These are phyloP conservation scores for Penicillium canariense DNA, from an alignment of 495 filamentous ascomycete genomes.

Conservation along the genomic window DNA sequence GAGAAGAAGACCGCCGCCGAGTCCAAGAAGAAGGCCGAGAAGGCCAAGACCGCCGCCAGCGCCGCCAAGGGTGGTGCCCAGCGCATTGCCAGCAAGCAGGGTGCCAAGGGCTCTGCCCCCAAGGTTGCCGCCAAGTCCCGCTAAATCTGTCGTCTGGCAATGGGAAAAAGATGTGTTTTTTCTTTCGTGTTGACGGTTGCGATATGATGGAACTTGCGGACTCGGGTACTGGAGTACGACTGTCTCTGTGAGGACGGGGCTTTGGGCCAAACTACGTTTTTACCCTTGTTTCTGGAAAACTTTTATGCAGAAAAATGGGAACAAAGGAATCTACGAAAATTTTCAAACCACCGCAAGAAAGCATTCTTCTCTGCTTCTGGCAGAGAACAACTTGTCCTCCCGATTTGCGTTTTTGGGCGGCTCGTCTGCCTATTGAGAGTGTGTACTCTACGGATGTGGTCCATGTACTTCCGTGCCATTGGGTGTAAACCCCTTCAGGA, in stretches of 20 bases:
- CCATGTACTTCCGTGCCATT: too few species aligned
- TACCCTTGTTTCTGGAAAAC: conserved; percentile 30
- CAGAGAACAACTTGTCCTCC: neutral
- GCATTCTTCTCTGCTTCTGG: neutral
- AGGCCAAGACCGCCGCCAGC: conserved; percentile 87
- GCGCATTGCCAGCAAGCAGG: conserved; percentile 92
- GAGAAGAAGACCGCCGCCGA: conserved; percentile 88
- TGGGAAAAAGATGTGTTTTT: conserved; percentile 23
- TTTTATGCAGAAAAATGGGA: conserved; percentile 36
- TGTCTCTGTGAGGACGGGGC: conserved; percentile 24
- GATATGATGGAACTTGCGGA: conserved; percentile 34
- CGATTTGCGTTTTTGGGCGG: too few species aligned
- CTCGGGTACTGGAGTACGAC: conserved; percentile 21
- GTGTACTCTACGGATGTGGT: neutral
- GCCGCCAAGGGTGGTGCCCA: conserved; percentile 73
- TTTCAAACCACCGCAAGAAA: conserved; percentile 20
- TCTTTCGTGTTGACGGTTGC: conserved; percentile 28
- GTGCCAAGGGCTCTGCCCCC: conserved; percentile 81
- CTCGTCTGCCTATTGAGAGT: neutral
- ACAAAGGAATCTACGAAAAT: conserved; percentile 27
- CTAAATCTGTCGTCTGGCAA: conserved; percentile 56
- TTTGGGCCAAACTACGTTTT: conserved; percentile 17
- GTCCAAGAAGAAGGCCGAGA: conserved; percentile 97
- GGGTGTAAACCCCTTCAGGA: too few species aligned
- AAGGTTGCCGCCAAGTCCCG: conserved; percentile 88